phyloP scores from a whole-genome alignment of 495 filamentous ascomycete species.

The Trichoderma virens region DNA sequence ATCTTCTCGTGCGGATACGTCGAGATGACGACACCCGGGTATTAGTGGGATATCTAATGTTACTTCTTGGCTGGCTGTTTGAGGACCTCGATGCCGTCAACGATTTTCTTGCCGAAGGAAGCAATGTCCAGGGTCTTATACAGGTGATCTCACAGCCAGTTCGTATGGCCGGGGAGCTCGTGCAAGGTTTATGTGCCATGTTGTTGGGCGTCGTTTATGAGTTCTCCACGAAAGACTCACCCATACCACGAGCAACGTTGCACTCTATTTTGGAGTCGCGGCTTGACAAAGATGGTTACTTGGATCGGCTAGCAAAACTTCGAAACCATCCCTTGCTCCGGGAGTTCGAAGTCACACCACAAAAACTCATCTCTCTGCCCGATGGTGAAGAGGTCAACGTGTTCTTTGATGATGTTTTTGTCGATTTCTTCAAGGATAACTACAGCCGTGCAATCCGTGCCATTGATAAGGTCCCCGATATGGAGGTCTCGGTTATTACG shows the following conservation, averaged over 20 bases:
- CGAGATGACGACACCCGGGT: constrained; percentile 73
- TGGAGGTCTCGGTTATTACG: constrained; percentile 70
- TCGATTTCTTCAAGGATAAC: constrained; percentile 94
- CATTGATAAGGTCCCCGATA: constrained; percentile 83
- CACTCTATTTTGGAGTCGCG: constrained; percentile 72
- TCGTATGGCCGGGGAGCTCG: constrained; percentile 55
- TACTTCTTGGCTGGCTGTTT: constrained; percentile 88
- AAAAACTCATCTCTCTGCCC: constrained; percentile 49
- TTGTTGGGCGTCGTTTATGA: constrained; percentile 89
- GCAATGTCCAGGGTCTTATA: constrained; percentile 77
- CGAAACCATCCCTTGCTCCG: constrained; percentile 75
- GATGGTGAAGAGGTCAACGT: constrained; percentile 67
- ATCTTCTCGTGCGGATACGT: constrained; percentile 68
- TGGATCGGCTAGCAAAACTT: constrained; percentile 73
- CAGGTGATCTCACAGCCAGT: constrained; percentile 48
- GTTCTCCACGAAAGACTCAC: constrained; percentile 95
- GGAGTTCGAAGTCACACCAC: constrained; percentile 83
- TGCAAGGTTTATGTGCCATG: constrained; percentile 75
- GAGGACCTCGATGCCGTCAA: constrained; percentile 88
- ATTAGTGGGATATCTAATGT: constrained; percentile 80
- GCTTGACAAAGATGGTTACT: constrained; percentile 81
- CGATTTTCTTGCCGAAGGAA: constrained; percentile 92
- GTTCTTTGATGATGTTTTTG: constrained; percentile 76
- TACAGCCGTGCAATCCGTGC: constrained; percentile 79
- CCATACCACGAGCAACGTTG: constrained; percentile 73